These are phyloP conservation scores for Geotrichum phurueaensis DNA, from an alignment of 1,139 yeast species.

Conservation along the genomic window DNA sequence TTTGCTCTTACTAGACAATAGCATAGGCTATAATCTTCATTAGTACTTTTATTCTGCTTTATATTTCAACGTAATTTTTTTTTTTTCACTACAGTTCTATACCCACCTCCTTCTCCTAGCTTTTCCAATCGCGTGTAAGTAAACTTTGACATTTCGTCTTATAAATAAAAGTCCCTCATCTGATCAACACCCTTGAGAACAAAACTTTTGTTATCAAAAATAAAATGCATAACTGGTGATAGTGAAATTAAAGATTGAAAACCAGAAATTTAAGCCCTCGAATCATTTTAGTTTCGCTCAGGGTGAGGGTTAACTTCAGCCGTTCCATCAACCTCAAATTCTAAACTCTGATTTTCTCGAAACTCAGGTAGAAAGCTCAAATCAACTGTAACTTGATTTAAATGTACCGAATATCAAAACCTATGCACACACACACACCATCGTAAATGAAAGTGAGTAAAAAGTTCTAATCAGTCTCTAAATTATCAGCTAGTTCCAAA, in stretches of 20 bases:
- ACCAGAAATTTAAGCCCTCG: background rate
- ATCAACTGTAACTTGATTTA: too few relatives aligned
- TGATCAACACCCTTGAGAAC: background rate
- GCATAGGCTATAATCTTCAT: background rate
- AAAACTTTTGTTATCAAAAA: too few relatives aligned
- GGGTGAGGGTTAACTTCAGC: background rate
- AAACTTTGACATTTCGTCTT: background rate
- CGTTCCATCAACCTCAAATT: background rate
- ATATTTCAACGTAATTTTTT: background rate
- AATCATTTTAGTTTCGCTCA: background rate
- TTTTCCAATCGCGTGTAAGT: conserved; percentile 7
- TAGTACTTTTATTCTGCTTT: background rate
- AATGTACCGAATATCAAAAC: too few relatives aligned
- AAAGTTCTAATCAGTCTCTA: too few relatives aligned
- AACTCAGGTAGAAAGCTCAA: too few relatives aligned
- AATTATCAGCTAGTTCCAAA: too few relatives aligned
- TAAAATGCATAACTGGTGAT: background rate
- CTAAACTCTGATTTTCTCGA: background rate
- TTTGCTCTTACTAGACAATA: background rate
- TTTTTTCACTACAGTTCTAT: background rate
- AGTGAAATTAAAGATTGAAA: background rate
- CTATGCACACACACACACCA: too few relatives aligned
- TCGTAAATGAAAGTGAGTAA: too few relatives aligned
- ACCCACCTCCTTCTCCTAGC: conserved; percentile 17
- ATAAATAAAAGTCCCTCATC: background rate